Base-by-base conservation (phyloP, 2,329 filamentous ascomycete genomes). In the Fusarium sp. region DNA sequence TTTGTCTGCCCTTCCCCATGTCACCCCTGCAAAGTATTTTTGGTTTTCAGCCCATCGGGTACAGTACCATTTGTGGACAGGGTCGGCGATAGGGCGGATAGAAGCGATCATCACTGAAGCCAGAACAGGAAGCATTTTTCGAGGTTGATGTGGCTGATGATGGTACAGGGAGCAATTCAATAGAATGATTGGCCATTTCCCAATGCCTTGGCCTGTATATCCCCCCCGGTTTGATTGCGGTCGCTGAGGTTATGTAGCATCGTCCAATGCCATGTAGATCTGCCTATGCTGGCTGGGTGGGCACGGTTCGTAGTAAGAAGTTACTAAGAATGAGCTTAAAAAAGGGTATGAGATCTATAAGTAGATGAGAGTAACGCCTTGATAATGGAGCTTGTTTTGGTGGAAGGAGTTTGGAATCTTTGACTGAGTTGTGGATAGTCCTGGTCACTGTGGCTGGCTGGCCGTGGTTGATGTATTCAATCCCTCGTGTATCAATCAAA, bases 61-160 rank as follows among this genome's bases (percentile, higher is more conserved):
- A 49, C 44, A 16, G 23, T 49, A 49, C 44, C 44, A 49, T 11
- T 25, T 44, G 14, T 49, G 23, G 23, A 25, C 23, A 16, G 14
- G 44, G 44, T 29, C 33, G 44, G 46, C 33, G 33, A 60, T 54
- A 50, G 44, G 31, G 46, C 25, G 27, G 44, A 23, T 9, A 14
- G 33, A 40, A 31, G 8, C 16, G 42, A 49, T 49, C 44, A 49
- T n/a, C 23, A n/a, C 14, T 20, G 29, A 40, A 16, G 40, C 31
- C 20, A 34, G 40, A 58, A 58, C 14, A 36, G 55, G 55, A 49
- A 58, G 27, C 38, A 58, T 58, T 58, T 11, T 58, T 49, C 55
- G 40, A 50, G 55, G 20, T 16, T 31, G 16, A 38, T 11, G 13
- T n/a, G 40, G 56, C 42, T 34, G 16, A 58, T 33, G 44, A 44